Percentiles rank a stretch among this genome's conserved stretches.
phyloP scores from a whole-genome alignment of 768 basidiomycete species.

The Cyclocybe cylindracea region DNA sequence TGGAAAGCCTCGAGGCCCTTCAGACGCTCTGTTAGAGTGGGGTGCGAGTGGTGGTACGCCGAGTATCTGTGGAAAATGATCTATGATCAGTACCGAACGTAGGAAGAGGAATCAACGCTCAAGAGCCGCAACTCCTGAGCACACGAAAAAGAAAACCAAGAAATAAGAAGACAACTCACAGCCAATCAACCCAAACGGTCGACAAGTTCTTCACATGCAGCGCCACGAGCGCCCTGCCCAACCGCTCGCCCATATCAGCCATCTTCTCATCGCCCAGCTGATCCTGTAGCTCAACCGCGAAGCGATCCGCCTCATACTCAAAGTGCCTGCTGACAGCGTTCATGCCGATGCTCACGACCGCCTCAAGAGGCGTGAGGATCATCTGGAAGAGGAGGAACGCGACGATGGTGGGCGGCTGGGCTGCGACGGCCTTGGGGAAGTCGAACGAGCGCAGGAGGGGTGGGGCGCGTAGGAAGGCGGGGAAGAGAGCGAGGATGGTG shows the following conservation, averaged over 20 bases:
- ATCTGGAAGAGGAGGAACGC: slow-evolving; percentile 91
- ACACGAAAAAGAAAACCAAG: slow-evolving; percentile 1
- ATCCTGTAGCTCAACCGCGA: slow-evolving; percentile 74
- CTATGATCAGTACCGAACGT: slow-evolving; percentile 2
- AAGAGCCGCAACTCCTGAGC: neutral
- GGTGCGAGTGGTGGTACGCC: slow-evolving; percentile 95
- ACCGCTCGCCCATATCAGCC: slow-evolving; percentile 84
- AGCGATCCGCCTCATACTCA: slow-evolving; percentile 92
- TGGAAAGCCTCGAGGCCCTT: slow-evolving; percentile 77
- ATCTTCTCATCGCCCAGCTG: slow-evolving; percentile 53
- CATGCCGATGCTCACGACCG: slow-evolving; percentile 69
- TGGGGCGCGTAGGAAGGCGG: slow-evolving; percentile 84
- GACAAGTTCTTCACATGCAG: slow-evolving; percentile 92
- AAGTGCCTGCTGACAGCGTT: slow-evolving; percentile 84
- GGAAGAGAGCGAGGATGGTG: slow-evolving; percentile 82
- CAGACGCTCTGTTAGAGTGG: slow-evolving; percentile 88
- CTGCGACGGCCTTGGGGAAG: slow-evolving; percentile 66
- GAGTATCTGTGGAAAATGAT: slow-evolving; percentile 64
- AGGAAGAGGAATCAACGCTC: neutral
- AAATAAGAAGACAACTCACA: slow-evolving; percentile 48
- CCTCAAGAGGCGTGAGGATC: slow-evolving; percentile 80
- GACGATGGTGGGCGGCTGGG: slow-evolving; percentile 75
- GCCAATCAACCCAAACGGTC: slow-evolving; percentile 93
- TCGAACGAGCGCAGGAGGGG: slow-evolving; percentile 81
- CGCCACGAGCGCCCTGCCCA: slow-evolving; percentile 79